Evolutionary conservation across 148 eudicot species (phyloP).

Genomic region (Rhododendron vialii): DNA sequence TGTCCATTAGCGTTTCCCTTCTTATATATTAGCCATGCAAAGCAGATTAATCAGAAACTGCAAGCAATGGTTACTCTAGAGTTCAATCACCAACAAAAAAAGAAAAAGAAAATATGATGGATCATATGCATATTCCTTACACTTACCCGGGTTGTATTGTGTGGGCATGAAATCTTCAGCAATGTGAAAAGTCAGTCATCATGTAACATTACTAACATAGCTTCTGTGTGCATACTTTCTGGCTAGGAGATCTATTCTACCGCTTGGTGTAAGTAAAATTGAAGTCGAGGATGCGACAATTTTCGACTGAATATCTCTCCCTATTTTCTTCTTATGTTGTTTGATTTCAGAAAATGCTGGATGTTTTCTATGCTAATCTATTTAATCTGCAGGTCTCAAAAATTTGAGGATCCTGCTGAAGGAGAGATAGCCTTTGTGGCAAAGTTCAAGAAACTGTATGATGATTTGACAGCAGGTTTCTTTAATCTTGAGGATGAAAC

Average conservation of each 20-base stretch:
- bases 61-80: too few species aligned
- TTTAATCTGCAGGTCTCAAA: conserved; percentile 60
- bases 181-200: too few species aligned
- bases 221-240: too few species aligned
- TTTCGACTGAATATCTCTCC: neutral
- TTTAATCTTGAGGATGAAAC: conserved; percentile 91
- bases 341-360: neutral
- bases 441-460: conserved; percentile 71
- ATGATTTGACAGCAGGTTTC: conserved; percentile 75
- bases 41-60: too few species aligned
- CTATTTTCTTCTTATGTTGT: neutral
- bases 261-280: conserved; percentile 73
- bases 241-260: conserved; percentile 75
- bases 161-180: too few species aligned
- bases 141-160: too few species aligned
- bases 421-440: conserved; percentile 71
- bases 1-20: too few species aligned
- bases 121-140: too few species aligned
- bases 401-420: conserved; percentile 92
- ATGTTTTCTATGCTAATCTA: neutral
- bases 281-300: neutral
- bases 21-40: too few species aligned
- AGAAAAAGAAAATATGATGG: too few species aligned
- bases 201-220: too few species aligned
- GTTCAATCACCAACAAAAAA: too few species aligned